Evolutionary conservation across 495 filamentous ascomycete species (phyloP).

Genomic region (Apodospora peruviana): DNA sequence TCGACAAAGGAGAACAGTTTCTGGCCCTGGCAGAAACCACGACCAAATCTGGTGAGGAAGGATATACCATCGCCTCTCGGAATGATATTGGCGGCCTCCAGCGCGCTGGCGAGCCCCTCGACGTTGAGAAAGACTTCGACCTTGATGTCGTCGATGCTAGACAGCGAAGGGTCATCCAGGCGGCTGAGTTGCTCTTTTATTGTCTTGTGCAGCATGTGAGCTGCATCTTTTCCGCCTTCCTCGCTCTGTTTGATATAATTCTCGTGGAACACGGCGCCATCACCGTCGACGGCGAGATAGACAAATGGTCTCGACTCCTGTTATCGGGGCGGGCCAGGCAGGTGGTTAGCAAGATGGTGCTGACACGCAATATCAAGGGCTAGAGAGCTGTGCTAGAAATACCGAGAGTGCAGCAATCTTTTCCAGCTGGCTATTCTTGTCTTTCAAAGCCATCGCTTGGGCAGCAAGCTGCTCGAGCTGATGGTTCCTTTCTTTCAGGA

Average conservation of each 20-base stretch:
- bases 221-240: conserved; percentile 24
- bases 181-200: conserved; percentile 13
- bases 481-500: too few species aligned
- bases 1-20: conserved; percentile 35
- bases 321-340: too few species aligned
- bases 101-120: conserved; percentile 20
- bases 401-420: too few species aligned
- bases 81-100: conserved; percentile 14
- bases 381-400: too few species aligned
- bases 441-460: too few species aligned
- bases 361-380: too few species aligned
- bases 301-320: too few species aligned
- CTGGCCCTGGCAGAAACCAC: conserved; percentile 24
- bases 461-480: too few species aligned
- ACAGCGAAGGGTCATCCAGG: conserved; percentile 2
- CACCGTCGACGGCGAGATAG: conserved; percentile 19
- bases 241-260: conserved; percentile 23
- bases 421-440: too few species aligned
- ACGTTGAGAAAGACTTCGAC: conserved; percentile 25
- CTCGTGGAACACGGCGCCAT: conserved; percentile 28
- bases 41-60: conserved; percentile 21
- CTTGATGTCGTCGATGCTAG: conserved; percentile 19
- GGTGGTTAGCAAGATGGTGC: too few species aligned
- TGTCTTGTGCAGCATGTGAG: conserved; percentile 19
- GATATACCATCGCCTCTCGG: conserved; percentile 7